A percentile compares a stretch with the other conserved stretches of the same genome.
Conservation (phyloP, 2,329 filamentous ascomycete genomes). For the Nectriaceae sp. region DNA sequence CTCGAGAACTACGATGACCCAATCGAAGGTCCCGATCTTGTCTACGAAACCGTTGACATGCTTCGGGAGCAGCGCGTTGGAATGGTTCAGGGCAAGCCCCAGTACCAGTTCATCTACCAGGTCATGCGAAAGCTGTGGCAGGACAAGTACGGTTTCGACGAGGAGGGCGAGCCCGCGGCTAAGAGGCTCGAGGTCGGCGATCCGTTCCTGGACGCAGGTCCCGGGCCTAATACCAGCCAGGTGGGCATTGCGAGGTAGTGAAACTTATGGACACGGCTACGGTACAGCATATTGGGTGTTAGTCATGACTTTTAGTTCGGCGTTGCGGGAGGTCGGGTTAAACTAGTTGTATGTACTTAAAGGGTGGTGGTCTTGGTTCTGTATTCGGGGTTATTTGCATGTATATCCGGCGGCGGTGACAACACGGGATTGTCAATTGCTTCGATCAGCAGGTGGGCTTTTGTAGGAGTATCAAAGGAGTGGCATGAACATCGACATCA, state of each 20-base stretch:
- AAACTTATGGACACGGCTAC: too few species aligned
- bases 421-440: too few species aligned
- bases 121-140: slow-evolving; percentile 76
- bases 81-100: slow-evolving; percentile 90
- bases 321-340: too few species aligned
- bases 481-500: too few species aligned
- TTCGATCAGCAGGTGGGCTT: too few species aligned
- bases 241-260: slow-evolving; percentile 14
- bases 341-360: too few species aligned
- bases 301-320: too few species aligned
- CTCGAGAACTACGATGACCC: slow-evolving; percentile 51
- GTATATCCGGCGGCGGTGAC: too few species aligned
- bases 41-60: slow-evolving; percentile 77
- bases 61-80: slow-evolving; percentile 86
- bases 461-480: too few species aligned
- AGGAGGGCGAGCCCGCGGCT: slow-evolving; percentile 47
- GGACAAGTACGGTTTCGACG: slow-evolving; percentile 56
- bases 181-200: slow-evolving; percentile 56
- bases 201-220: slow-evolving; percentile 36
- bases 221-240: slow-evolving; percentile 15
- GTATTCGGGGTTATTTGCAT: too few species aligned
- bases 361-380: too few species aligned
- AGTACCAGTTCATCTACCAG: slow-evolving; percentile 88
- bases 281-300: too few species aligned
- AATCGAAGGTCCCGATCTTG: slow-evolving; percentile 56